Conservation (phyloP, 371 early-diverging fungal genomes). For the Lichtheimia ramosa region DNA sequence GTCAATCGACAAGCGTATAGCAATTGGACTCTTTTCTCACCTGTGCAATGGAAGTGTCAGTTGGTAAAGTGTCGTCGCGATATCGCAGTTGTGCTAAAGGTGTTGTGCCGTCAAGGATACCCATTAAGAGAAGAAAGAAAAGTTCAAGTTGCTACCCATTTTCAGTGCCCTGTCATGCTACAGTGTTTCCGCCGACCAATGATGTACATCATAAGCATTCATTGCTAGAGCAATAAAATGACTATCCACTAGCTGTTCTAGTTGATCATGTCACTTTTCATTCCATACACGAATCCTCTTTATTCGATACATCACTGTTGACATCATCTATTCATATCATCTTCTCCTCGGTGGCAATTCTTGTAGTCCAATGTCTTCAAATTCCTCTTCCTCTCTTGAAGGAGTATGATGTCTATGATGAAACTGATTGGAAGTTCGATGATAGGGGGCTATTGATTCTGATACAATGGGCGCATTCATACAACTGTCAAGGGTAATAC, state of each 20-base stretch:
- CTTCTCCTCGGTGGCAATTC: neutral
- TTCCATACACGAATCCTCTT: no score
- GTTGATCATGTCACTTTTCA: no score
- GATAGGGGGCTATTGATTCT: neutral
- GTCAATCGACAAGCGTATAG: neutral
- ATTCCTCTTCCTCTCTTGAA: neutral
- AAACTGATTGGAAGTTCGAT: neutral
- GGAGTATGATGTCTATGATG: neutral
- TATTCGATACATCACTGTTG: no score
- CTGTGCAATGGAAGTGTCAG: constrained; percentile 56
- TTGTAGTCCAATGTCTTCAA: neutral
- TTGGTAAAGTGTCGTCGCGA: constrained; percentile 50
- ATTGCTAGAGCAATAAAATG: no score
- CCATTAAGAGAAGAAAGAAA: constrained; percentile 14
- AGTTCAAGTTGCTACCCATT: no score
- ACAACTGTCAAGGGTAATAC: constrained; percentile 10
- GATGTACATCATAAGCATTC: no score
- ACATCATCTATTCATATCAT: no score
- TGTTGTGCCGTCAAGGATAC: constrained; percentile 29
- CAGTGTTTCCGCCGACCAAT: no score
- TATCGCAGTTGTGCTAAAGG: constrained; percentile 25
- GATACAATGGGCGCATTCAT: constrained; percentile 10
- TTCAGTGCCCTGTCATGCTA: no score
- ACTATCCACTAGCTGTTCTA: no score
- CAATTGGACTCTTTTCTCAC: constrained; percentile 16